A percentile compares a stretch with the other conserved stretches of the same genome.
phyloP scores from a whole-genome alignment of 768 basidiomycete species.

The Suillus subaureus region DNA sequence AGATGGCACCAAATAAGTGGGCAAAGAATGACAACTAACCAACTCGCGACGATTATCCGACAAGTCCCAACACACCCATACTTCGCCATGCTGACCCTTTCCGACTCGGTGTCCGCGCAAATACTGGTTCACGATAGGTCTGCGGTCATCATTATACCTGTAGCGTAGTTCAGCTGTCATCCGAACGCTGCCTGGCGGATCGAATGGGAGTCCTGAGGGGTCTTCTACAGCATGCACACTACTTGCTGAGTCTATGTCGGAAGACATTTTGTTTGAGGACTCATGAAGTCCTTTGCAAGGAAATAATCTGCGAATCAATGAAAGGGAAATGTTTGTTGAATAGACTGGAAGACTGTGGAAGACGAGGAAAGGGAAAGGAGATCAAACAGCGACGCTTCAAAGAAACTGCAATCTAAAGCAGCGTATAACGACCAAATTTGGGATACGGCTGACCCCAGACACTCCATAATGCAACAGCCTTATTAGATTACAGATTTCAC shows the following conservation, averaged over 20 bases:
- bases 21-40: conserved; percentile 32
- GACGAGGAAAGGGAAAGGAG: conserved; percentile 26
- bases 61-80: conserved; percentile 70
- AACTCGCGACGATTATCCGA: conserved; percentile 49
- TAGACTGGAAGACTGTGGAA: conserved; percentile 19
- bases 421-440: background rate
- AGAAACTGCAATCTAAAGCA: conserved; percentile 10
- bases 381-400: conserved; percentile 10
- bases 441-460: conserved; percentile 27
- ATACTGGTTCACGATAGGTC: conserved; percentile 82
- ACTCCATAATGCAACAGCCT: conserved; percentile 24
- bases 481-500: conserved; percentile 16
- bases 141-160: conserved; percentile 42
- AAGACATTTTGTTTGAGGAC: conserved; percentile 27
- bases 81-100: conserved; percentile 88
- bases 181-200: conserved; percentile 47
- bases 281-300: conserved; percentile 27
- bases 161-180: conserved; percentile 50
- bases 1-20: conserved; percentile 8
- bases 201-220: conserved; percentile 34
- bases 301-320: conserved; percentile 15
- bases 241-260: conserved; percentile 27
- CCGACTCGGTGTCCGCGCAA: conserved; percentile 76
- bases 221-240: conserved; percentile 37
- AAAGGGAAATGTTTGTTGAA: conserved; percentile 25